Percentiles rank a stretch among this genome's conserved stretches.
These are phyloP conservation scores for Pythium rhizo-oryzae DNA, from an alignment of 352 stramenopile species.

Conservation along the genomic window DNA sequence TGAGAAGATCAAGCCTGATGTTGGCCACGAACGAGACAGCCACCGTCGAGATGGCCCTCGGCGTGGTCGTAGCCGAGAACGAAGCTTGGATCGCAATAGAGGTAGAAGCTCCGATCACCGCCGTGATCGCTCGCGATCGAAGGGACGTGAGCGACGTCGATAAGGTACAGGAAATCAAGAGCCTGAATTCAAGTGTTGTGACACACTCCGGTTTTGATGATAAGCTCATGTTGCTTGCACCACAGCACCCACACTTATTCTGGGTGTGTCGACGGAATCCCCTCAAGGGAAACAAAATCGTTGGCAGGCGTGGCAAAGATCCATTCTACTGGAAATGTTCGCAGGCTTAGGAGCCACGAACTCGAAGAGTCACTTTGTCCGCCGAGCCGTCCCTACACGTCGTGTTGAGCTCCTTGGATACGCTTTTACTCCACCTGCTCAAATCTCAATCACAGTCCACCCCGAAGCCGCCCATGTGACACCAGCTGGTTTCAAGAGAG, in stretches of 20 bases:
- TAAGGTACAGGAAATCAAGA: neutral
- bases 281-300: no score
- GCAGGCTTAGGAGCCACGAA: no score
- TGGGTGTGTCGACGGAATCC: no score
- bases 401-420: neutral
- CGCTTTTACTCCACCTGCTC: neutral
- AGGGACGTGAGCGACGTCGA: slow-evolving; percentile 11
- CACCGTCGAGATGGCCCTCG: neutral
- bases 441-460: neutral
- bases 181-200: no score
- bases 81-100: neutral
- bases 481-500: neutral
- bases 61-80: slow-evolving; percentile 7
- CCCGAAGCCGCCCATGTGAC: neutral
- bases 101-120: slow-evolving; percentile 1
- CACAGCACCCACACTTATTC: no score
- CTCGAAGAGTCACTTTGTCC: neutral
- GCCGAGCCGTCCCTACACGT: neutral
- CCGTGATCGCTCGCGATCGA: slow-evolving; percentile 17
- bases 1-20: slow-evolving; percentile 10
- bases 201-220: no score
- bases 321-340: no score
- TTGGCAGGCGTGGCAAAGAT: no score
- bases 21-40: neutral
- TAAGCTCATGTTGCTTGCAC: no score